Base-by-base conservation (phyloP, 2,329 filamentous ascomycete genomes). In the Blastomyces gilchristii region DNA sequence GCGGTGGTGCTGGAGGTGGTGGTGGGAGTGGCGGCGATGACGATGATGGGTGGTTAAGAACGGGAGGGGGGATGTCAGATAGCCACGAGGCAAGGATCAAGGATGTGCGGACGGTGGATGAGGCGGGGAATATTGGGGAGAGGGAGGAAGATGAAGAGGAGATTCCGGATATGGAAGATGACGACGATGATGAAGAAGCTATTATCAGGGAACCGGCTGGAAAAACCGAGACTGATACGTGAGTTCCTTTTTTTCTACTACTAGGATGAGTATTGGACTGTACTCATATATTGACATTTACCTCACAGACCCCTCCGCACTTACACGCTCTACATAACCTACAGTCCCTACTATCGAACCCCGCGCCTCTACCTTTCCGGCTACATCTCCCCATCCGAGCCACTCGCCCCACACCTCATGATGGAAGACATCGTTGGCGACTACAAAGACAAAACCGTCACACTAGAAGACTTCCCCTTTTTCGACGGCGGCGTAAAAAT, bases 261-360 rank as follows among this genome's bases (percentile, higher is more conserved):
- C 43, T 9, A 25, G 49, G 25, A 31, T 52, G 49, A 25, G 0
- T 31, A 52, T 7, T 8, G 8, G 49, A 14, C 28, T 52, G 28
- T 16, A 18, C 25, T 11, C 49, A 49, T 22, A 25, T 34, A n/a
- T 28, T 59, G 49, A 59, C 58, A 39, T 31, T 60, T 43, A 59
- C 11, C 53, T 71, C 62, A 61, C 68, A 96, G 90, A 63, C 87
- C 89, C 62, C 84, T 90, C 60, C 89, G 94, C 69, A 96, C 90
- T n/a, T 99, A 99, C 77, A 96, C 89, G 54, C 87, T 99, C 68
- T 99, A 99, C 82, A 97, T 99, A 72, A 94, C 91, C 78, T 99
- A 99, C 79, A 90, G 92, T 4, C 89, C 92, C 47, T 97, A 96
- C 81, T 99, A 97, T 79, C 89, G 91, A 69, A 97, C 94, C 3